Conservation (phyloP, 345 rosid genomes). For the Rhizophora apiculata region DNA sequence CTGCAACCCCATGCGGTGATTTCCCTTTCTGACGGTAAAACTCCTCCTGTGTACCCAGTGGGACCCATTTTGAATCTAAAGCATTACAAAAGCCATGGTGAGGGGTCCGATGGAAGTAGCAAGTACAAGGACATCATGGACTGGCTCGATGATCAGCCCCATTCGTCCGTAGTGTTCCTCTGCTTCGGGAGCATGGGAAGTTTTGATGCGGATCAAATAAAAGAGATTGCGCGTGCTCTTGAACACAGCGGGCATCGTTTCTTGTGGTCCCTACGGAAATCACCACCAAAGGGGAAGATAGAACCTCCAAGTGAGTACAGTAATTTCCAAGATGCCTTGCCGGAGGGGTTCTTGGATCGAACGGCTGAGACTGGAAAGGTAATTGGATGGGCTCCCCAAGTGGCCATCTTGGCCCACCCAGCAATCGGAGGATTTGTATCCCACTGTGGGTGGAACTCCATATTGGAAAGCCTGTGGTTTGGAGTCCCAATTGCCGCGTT, state of each 20-base stretch:
- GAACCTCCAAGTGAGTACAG: not conserved
- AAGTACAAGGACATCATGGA: not conserved
- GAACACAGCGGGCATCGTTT: conserved; percentile 11
- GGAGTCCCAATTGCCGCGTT: no score
- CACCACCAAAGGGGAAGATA: no score
- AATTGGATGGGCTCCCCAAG: conserved; percentile 6
- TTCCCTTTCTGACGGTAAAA: not conserved
- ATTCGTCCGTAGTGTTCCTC: conserved; percentile 8
- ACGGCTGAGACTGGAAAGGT: not conserved
- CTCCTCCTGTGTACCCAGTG: not conserved
- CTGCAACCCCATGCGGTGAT: no score
- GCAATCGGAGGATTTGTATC: conserved; percentile 11
- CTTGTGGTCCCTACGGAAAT: conserved; percentile 12
- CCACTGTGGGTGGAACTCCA: conserved; percentile 14
- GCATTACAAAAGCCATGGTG: not conserved
- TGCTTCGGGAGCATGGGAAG: conserved; percentile 23
- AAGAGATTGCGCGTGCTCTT: conserved; percentile 8
- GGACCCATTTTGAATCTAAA: not conserved
- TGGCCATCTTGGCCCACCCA: not conserved
- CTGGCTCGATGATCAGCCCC: conserved; percentile 24
- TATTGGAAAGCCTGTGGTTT: not conserved
- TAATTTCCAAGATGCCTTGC: not conserved
- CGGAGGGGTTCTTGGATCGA: not conserved
- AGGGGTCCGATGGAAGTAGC: not conserved
- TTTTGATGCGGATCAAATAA: conserved; percentile 8